A percentile compares a stretch with the other conserved stretches of the same genome.
These are phyloP conservation scores for Solanum bukasovii DNA, from an alignment of 257 asterid genomes.

Conservation along the genomic window DNA sequence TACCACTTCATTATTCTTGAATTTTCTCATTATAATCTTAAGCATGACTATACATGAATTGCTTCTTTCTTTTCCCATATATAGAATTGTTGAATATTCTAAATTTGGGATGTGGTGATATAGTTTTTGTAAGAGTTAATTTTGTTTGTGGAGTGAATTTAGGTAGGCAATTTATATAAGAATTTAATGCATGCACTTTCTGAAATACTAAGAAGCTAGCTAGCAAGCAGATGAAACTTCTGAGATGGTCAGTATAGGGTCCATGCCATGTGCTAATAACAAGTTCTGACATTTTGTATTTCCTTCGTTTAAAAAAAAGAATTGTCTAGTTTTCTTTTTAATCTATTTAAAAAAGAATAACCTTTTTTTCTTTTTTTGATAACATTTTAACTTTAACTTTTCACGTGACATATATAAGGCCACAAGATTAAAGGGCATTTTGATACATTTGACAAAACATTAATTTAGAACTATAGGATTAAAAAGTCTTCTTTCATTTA, in stretches of 20 bases:
- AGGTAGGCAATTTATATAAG: conserved; percentile 9
- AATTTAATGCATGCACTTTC: not conserved
- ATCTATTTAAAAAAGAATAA: no score
- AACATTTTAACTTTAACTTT: no score
- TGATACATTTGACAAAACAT: no score
- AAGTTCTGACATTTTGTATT: not conserved
- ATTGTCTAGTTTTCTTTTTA: no score
- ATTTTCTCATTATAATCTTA: not conserved
- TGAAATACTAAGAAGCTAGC: not conserved
- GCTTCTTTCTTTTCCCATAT: conserved; percentile 10
- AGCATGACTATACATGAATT: not conserved
- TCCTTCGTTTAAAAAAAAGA: no score
- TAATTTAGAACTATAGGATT: no score
- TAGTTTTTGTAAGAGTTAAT: not conserved
- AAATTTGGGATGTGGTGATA: not conserved
- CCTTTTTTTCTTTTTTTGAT: fast-evolving
- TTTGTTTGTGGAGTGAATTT: not conserved
- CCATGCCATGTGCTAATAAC: not conserved
- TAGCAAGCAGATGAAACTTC: conserved; percentile 29
- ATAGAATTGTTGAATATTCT: not conserved
- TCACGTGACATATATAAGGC: no score
- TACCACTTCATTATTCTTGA: not conserved
- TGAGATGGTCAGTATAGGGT: conserved; percentile 12
- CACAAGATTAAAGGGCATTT: no score
- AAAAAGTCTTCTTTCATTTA: no score